Evolutionary conservation across 257 asterid species (phyloP).

Genomic region (Fraxinus americana): DNA sequence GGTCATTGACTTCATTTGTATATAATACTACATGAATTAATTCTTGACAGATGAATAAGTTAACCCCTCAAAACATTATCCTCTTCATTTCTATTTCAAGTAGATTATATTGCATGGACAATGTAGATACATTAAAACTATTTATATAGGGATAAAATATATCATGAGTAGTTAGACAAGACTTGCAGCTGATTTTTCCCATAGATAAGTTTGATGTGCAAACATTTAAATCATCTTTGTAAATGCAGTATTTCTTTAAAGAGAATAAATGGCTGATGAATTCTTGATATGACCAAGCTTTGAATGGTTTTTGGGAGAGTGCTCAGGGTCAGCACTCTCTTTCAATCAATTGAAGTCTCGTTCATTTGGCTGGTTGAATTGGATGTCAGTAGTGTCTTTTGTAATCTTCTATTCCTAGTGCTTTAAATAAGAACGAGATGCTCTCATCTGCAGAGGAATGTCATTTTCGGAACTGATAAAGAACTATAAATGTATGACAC

Average conservation of each 20-base stretch:
- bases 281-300: not conserved
- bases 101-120: not conserved
- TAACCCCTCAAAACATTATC: not conserved
- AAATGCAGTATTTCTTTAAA: not conserved
- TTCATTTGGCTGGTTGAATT: not conserved
- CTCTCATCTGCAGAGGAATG: constrained; percentile 4
- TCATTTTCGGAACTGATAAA: not conserved
- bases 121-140: not conserved
- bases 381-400: not conserved
- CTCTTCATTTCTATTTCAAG: not conserved
- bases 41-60: not conserved
- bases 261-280: not conserved
- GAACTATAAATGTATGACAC: constrained; percentile 6
- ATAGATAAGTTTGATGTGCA: not conserved
- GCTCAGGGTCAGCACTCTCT: not conserved
- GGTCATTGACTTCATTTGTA: not conserved
- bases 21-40: not conserved
- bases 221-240: not conserved
- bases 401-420: not conserved
- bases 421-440: constrained; percentile 11
- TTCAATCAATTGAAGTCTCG: not conserved
- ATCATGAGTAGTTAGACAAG: not conserved
- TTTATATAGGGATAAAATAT: not conserved
- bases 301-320: not conserved
- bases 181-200: constrained; percentile 15